Percentiles rank a stretch among this genome's conserved stretches.
Conservation (phyloP, 345 rosid genomes). For the Boechera retrofracta region DNA sequence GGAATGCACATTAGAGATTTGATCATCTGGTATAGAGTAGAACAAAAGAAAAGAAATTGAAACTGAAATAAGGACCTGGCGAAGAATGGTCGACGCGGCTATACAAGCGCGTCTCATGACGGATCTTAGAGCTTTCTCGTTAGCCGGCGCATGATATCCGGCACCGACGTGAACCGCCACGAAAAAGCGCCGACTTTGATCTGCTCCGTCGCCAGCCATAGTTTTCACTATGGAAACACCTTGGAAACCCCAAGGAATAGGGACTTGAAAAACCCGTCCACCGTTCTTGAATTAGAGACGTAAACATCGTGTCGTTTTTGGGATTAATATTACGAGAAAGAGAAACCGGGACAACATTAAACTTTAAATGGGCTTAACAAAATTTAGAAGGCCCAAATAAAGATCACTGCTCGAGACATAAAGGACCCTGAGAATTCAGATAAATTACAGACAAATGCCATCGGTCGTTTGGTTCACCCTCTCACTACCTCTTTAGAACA, state of each 20-base stretch:
- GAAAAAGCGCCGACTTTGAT: conserved; percentile 68
- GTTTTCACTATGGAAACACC: background rate
- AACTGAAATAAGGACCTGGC: conserved; percentile 53
- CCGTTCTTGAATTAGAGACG: background rate
- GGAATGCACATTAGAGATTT: background rate
- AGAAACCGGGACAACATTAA: background rate
- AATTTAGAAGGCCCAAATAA: background rate
- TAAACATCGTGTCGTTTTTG: conserved; percentile 25
- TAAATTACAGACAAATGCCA: conserved; percentile 29
- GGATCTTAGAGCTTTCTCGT: conserved; percentile 76
- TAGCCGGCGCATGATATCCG: conserved; percentile 73
- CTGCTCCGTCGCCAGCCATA: conserved; percentile 46
- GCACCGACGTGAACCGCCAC: conserved; percentile 98
- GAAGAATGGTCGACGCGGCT: conserved; percentile 80
- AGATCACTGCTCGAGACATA: background rate
- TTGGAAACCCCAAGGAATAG: too few relatives aligned
- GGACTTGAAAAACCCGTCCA: background rate
- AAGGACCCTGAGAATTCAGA: conserved; percentile 17
- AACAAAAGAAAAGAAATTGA: background rate
- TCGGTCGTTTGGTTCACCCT: conserved; percentile 26
- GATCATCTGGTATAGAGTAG: background rate
- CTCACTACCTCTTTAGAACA: background rate
- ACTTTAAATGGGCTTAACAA: background rate
- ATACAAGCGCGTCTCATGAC: conserved; percentile 95
- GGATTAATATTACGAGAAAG: background rate